A percentile compares a stretch with the other conserved stretches of the same genome.
Conservation (phyloP, 345 rosid species). For the Gossypium herbaceum region DNA sequence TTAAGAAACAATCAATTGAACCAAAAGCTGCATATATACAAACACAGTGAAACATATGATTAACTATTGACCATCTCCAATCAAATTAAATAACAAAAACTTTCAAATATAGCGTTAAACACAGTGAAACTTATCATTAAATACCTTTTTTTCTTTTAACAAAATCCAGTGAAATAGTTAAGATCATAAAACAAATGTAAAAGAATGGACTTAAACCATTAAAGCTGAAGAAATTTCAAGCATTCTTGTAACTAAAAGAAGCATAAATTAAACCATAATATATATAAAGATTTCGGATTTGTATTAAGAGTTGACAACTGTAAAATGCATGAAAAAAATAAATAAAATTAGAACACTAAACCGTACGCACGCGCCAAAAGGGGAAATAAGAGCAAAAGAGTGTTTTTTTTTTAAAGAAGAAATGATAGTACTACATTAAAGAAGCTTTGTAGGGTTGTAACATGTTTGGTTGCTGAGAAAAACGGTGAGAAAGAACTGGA, state of each 20-base stretch:
- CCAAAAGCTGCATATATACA: not conserved
- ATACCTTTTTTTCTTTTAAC: too few species aligned
- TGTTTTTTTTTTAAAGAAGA: not conserved
- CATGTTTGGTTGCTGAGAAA: conserved; percentile 7
- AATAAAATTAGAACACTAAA: not conserved
- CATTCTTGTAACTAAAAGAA: not conserved
- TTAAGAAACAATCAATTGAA: not conserved
- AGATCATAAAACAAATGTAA: not conserved
- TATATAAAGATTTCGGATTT: too few species aligned
- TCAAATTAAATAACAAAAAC: conserved; percentile 1
- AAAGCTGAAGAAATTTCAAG: not conserved
- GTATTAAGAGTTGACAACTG: not conserved
- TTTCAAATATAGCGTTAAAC: not conserved
- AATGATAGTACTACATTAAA: not conserved
- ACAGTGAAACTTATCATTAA: too few species aligned
- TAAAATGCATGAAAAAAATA: conserved; percentile 5
- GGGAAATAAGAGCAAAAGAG: too few species aligned
- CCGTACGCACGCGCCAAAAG: conserved; percentile 4
- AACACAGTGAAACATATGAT: conserved; percentile 13
- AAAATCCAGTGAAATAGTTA: not conserved
- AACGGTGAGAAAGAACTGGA: not conserved
- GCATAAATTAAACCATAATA: not conserved
- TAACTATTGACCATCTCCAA: not conserved
- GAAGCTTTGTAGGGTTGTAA: not conserved
- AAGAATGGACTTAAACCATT: not conserved